Conservation (phyloP, 306 rosid species). For the Luffa acutangula region DNA sequence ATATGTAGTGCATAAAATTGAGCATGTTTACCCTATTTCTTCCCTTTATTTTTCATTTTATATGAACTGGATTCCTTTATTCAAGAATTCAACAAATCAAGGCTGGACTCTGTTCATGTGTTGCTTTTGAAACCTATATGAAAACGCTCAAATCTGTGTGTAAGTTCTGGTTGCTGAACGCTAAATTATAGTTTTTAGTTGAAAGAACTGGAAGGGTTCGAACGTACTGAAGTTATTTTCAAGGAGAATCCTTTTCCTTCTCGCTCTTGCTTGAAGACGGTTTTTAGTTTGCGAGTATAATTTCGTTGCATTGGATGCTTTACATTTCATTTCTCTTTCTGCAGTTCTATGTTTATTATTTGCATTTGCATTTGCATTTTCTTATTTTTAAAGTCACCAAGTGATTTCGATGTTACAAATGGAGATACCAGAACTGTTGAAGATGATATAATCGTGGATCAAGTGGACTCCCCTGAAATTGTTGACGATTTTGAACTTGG, state of each 20-base stretch:
- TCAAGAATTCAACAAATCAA: not conserved
- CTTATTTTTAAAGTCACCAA: not conserved
- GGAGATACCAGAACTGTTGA: slow-evolving; percentile 55
- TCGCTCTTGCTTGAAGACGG: not conserved
- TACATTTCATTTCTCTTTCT: not conserved
- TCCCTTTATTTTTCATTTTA: not conserved
- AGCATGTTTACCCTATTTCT: not conserved
- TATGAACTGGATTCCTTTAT: not conserved
- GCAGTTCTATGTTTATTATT: not conserved
- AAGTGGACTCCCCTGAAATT: slow-evolving; percentile 61
- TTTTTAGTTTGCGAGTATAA: not conserved
- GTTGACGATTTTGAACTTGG: slow-evolving; percentile 84
- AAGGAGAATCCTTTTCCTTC: no score
- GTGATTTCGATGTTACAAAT: not conserved
- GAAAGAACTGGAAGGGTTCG: not conserved
- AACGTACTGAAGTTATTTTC: not conserved
- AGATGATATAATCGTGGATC: slow-evolving; percentile 75
- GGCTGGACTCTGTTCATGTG: not conserved
- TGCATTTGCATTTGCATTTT: not conserved
- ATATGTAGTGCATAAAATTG: not conserved
- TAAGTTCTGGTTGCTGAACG: not conserved
- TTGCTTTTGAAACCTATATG: not conserved
- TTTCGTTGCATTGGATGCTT: not conserved
- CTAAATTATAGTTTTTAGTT: not conserved
- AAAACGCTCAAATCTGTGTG: not conserved